Evolutionary conservation across 2,329 filamentous ascomycete species (phyloP), one percentile per base, ranked within the genome.

Genomic region (Alternaria ethzedia): DNA sequence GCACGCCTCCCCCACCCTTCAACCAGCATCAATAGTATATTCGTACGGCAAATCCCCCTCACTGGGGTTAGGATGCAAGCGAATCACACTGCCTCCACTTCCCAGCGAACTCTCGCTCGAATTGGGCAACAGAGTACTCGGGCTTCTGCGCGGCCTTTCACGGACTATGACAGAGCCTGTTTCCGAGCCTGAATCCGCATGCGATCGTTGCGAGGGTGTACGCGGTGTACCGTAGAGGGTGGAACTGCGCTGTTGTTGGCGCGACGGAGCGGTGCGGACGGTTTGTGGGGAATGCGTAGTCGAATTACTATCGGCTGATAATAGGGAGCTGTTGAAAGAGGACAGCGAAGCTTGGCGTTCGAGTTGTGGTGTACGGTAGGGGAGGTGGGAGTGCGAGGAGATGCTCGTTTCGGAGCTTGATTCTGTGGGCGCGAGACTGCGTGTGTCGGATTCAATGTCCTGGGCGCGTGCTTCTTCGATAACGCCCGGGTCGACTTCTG

Each of bases 401-500:
- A 28, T 63, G 56, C 59, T 70, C 25, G 61, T 67, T 41, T 56
- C 51, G 4, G 59, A 59, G 55, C 63, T 64, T 3, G 72, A 74
- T 46, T 72, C 71, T 6, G 77, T 78, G 6, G 75, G 72, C 13
- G 77, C 75, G 8, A 80, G 73, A 60, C 76, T 79, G 49, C 69
- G 71, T 2, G 68, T 75, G 7, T 81, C 79, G 6, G 72, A 73
- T 26, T 66, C 67, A 3, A 69, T 56, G 50, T 65, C 70, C 12
- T 74, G 69, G 4, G 72, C 72, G 51, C 75, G 78, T n/a, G 76
- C 70, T 55, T 82, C 80, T 25, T 81, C 81, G 20, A 93, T 75
- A 5, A 88, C 77, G 0, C 81, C 81, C 0, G 86, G 82, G 61
- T 90, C 84, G 4, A 93, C 81, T 0, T 87, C 84, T 26, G 83